Conservation (phyloP, 2,329 filamentous ascomycete species). For the Huntiella decipiens region DNA sequence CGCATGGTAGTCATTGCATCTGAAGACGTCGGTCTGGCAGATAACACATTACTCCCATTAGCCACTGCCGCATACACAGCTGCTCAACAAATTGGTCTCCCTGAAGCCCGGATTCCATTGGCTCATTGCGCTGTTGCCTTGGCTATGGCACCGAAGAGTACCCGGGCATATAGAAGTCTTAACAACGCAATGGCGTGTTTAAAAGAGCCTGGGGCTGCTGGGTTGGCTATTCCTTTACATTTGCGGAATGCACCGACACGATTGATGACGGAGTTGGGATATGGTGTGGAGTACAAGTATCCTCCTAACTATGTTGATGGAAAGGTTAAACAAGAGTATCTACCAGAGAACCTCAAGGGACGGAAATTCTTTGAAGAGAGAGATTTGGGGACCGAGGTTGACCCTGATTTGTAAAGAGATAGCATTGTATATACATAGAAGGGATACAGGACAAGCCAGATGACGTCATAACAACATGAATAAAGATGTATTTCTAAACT, state of each 20-base stretch:
- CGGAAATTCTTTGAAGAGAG: constrained; percentile 58
- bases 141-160: constrained; percentile 66
- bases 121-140: constrained; percentile 75
- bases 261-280: constrained; percentile 83
- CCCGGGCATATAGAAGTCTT: constrained; percentile 63
- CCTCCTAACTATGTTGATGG: constrained; percentile 80
- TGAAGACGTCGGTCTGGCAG: constrained; percentile 82
- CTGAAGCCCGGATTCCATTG: constrained; percentile 81
- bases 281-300: constrained; percentile 87
- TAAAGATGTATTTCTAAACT: no score
- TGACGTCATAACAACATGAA: no score
- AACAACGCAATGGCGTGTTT: constrained; percentile 57
- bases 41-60: constrained; percentile 64
- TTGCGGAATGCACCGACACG: constrained; percentile 80
- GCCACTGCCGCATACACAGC: constrained; percentile 76
- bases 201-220: constrained; percentile 60
- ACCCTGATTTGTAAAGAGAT: constrained; percentile 36
- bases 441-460: no score
- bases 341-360: constrained; percentile 58
- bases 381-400: constrained; percentile 61
- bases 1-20: constrained; percentile 89
- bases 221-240: constrained; percentile 68
- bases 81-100: constrained; percentile 83
- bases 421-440: no score
- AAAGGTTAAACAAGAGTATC: constrained; percentile 66